Evolutionary conservation across 2,329 filamentous ascomycete genomes (phyloP).

Genomic region (Exophiala sideris): DNA sequence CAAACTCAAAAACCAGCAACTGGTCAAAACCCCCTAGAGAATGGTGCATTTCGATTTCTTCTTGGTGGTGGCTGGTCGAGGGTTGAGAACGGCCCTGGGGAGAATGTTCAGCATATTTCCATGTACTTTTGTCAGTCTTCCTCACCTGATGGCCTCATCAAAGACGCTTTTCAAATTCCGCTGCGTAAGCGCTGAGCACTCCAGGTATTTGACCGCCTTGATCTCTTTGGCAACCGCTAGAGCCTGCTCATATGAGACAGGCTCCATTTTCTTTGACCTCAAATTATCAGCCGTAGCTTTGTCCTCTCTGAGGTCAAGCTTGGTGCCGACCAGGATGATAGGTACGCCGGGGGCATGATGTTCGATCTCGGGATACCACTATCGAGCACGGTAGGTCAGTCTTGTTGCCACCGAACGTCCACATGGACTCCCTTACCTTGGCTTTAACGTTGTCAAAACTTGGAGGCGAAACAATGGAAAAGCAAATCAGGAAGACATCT

Average conservation of each 20-base stretch:
- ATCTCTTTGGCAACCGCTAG: constrained; percentile 89
- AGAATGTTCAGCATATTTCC: constrained; percentile 2
- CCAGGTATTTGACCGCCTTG: constrained; percentile 92
- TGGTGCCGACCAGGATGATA: constrained; percentile 95
- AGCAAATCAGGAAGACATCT: constrained; percentile 97
- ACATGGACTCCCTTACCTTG: constrained; percentile 62
- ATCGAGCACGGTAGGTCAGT: constrained; percentile 9
- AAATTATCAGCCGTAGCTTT: constrained; percentile 75
- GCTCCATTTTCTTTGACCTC: constrained; percentile 89
- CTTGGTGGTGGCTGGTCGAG: constrained; percentile 44
- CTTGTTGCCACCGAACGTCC: not conserved
- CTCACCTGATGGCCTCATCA: constrained; percentile 94
- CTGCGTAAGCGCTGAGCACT: constrained; percentile 96
- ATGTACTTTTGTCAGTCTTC: constrained; percentile 17
- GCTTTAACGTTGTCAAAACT: constrained; percentile 99
- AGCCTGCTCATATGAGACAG: constrained; percentile 93
- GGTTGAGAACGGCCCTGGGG: constrained; percentile 47
- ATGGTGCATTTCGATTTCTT: constrained; percentile 45
- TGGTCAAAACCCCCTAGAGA: constrained; percentile 31
- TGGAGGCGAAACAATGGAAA: constrained; percentile 94
- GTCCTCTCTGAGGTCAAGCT: constrained; percentile 92
- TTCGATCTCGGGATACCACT: constrained; percentile 98
- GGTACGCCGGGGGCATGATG: constrained; percentile 94
- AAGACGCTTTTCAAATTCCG: constrained; percentile 98
- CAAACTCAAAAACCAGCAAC: not conserved